Evolutionary conservation across 352 stramenopile species (phyloP).

Genomic region (Globisporangium polare): DNA sequence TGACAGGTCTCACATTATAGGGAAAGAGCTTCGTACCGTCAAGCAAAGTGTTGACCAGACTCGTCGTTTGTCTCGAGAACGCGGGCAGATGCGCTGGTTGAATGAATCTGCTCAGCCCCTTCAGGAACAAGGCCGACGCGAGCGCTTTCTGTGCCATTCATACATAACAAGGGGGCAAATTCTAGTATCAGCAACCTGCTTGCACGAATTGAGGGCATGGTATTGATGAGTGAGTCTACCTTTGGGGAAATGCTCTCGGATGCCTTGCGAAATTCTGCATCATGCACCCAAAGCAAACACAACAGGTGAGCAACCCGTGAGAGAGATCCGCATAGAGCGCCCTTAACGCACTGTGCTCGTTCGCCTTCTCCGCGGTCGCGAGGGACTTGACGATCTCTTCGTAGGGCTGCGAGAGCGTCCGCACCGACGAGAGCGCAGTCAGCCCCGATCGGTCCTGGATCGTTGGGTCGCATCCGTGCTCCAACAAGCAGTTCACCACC

Average conservation of each 20-base stretch:
- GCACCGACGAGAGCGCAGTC: conserved; percentile 60
- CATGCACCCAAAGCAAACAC: not conserved
- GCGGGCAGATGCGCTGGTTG: conserved; percentile 15
- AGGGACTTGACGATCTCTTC: conserved; percentile 66
- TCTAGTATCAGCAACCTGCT: too few species aligned
- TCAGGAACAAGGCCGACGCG: conserved; percentile 40
- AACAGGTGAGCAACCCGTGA: not conserved
- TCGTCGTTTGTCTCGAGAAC: conserved; percentile 28
- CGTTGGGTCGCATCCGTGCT: conserved; percentile 40
- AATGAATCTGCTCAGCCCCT: conserved; percentile 24
- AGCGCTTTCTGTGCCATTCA: conserved; percentile 60
- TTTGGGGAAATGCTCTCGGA: not conserved
- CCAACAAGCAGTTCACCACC: conserved; percentile 52
- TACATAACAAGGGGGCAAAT: too few species aligned
- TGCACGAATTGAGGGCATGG: too few species aligned
- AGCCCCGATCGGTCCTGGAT: conserved; percentile 54
- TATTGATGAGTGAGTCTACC: too few species aligned
- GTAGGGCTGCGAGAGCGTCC: conserved; percentile 55
- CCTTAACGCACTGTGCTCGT: conserved; percentile 15
- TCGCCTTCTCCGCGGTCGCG: conserved; percentile 36
- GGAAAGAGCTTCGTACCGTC: conserved; percentile 21
- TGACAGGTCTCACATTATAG: not conserved
- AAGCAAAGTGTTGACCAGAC: conserved; percentile 31
- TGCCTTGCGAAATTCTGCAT: conserved; percentile 4
- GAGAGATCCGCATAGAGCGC: not conserved